Percentiles rank a stretch among this genome's conserved stretches.
These are phyloP conservation scores for Vaucheria bursata DNA, from an alignment of 352 stramenopile genomes.

Conservation along the genomic window DNA sequence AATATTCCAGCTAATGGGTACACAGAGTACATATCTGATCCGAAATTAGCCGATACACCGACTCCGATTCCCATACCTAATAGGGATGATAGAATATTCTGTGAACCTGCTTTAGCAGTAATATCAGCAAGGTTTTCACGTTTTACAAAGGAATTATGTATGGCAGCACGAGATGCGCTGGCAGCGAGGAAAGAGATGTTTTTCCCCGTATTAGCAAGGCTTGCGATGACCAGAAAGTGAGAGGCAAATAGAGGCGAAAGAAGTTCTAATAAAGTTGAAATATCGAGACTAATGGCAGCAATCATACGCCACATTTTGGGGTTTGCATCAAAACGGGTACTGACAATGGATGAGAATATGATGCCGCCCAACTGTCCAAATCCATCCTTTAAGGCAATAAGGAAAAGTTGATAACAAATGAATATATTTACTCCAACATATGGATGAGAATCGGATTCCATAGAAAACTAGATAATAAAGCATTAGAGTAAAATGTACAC, in stretches of 20 bases:
- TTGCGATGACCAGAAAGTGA: constrained; percentile 77
- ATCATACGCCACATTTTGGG: constrained; percentile 85
- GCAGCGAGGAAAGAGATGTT: constrained; percentile 90
- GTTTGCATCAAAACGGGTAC: constrained; percentile 83
- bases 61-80: constrained; percentile 47
- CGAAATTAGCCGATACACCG: neutral
- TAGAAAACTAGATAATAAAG: too few relatives aligned
- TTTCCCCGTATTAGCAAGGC: constrained; percentile 76
- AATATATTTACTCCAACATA: too few relatives aligned
- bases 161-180: constrained; percentile 77
- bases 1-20: neutral
- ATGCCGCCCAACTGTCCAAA: constrained; percentile 88
- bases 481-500: too few relatives aligned
- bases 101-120: constrained; percentile 85
- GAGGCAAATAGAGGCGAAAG: constrained; percentile 62
- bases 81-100: constrained; percentile 83
- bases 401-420: too few relatives aligned
- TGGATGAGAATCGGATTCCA: too few relatives aligned
- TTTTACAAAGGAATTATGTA: constrained; percentile 82
- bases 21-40: neutral
- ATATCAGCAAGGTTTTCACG: constrained; percentile 86
- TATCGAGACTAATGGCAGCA: constrained; percentile 74
- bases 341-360: constrained; percentile 77
- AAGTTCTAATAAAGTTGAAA: constrained; percentile 81
- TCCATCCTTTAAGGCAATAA: too few relatives aligned